These are phyloP conservation scores for Yamadazyma dendronema DNA, from an alignment of 1,139 yeast species.

Conservation along the genomic window DNA sequence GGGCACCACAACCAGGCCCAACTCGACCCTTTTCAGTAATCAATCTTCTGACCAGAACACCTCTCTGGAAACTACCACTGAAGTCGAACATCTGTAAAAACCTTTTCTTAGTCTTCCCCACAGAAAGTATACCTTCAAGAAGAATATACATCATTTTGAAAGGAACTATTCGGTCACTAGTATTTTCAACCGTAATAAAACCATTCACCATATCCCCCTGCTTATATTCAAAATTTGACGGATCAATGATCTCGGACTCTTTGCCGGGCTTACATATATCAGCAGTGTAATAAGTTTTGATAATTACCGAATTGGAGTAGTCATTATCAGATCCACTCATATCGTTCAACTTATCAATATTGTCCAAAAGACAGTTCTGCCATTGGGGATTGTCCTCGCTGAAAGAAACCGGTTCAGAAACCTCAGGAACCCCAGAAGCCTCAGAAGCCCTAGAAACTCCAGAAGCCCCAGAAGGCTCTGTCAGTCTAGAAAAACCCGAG, in stretches of 20 bases:
- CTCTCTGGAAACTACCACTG: constrained; percentile 37
- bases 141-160: constrained; percentile 45
- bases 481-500: constrained; percentile 1
- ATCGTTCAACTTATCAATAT: constrained; percentile 30
- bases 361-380: constrained; percentile 41
- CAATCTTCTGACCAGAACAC: constrained; percentile 28
- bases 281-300: constrained; percentile 33
- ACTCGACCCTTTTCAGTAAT: constrained; percentile 23
- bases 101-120: constrained; percentile 19
- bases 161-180: constrained; percentile 24
- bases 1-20: constrained; percentile 17
- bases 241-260: constrained; percentile 32
- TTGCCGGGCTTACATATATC: constrained; percentile 32
- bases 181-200: constrained; percentile 29
- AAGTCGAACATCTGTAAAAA: constrained; percentile 47
- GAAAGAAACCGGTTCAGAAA: constrained; percentile 16
- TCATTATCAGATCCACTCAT: constrained; percentile 29
- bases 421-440: no score
- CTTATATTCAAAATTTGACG: constrained; percentile 34
- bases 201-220: constrained; percentile 45
- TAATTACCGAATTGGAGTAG: constrained; percentile 26
- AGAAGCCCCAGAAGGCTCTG: no score
- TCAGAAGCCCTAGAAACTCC: no score
- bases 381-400: constrained; percentile 32
- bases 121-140: constrained; percentile 35